These are phyloP conservation scores for Daedalea quercina DNA, from an alignment of 768 basidiomycete species.

Conservation along the genomic window DNA sequence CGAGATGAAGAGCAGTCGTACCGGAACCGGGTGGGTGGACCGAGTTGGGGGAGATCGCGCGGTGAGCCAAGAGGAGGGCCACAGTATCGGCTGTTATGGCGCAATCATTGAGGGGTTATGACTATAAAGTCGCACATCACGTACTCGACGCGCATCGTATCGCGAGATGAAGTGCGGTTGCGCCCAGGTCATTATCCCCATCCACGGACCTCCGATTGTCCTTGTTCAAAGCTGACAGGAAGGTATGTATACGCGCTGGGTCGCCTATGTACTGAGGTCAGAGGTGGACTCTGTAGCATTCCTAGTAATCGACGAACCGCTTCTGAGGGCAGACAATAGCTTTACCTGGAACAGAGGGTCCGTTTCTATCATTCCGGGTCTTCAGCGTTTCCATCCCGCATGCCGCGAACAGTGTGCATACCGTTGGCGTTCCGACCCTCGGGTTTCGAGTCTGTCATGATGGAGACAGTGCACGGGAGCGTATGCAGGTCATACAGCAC, in stretches of 20 bases:
- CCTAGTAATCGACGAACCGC: constrained; percentile 22
- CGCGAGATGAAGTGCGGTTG: constrained; percentile 74
- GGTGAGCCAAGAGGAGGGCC: constrained; percentile 58
- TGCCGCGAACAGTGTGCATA: neutral
- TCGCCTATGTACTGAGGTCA: constrained; percentile 42
- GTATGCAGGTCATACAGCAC: no score
- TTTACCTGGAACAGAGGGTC: constrained; percentile 37
- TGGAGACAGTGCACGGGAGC: no score
- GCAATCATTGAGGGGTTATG: neutral
- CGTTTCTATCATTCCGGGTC: neutral
- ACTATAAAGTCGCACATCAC: constrained; percentile 16
- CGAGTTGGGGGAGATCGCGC: constrained; percentile 75
- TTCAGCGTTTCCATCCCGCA: neutral
- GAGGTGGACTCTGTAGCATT: no score
- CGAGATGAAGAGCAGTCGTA: constrained; percentile 65
- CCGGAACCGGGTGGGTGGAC: constrained; percentile 68
- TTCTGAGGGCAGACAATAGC: constrained; percentile 34
- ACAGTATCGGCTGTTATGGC: constrained; percentile 56
- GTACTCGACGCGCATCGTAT: constrained; percentile 74
- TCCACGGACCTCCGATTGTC: constrained; percentile 47
- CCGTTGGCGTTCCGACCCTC: neutral
- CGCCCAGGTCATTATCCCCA: constrained; percentile 49
- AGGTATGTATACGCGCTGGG: constrained; percentile 72
- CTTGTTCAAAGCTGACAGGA: constrained; percentile 69
- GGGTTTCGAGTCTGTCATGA: neutral